Percentiles rank a stretch among this genome's conserved stretches.
Conservation (phyloP, 768 basidiomycete species). For the Suillus luteus region DNA sequence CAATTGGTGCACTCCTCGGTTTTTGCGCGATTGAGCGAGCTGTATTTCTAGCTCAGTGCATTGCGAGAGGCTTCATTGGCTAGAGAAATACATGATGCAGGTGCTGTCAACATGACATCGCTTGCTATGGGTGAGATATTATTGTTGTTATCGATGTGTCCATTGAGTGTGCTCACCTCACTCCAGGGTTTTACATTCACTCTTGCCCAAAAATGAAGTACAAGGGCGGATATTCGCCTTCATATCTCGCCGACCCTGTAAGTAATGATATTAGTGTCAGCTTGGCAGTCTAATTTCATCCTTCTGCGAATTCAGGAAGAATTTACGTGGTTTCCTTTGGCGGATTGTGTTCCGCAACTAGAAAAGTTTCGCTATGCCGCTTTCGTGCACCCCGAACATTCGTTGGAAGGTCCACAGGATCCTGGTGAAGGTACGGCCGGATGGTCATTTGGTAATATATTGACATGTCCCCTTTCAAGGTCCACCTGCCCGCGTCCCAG, state of each 20-base stretch:
- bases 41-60: conserved; percentile 68
- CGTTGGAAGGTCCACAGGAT: conserved; percentile 38
- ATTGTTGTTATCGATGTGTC: neutral
- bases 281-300: conserved; percentile 10
- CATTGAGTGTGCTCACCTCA: conserved; percentile 1
- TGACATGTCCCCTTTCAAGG: neutral
- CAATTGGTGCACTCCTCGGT: neutral
- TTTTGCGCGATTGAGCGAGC: neutral
- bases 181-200: conserved; percentile 87
- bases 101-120: conserved; percentile 59
- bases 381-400: conserved; percentile 67
- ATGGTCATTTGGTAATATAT: neutral
- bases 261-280: conserved; percentile 18
- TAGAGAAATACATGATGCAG: conserved; percentile 72
- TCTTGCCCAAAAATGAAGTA: conserved; percentile 95
- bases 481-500: conserved; percentile 16
- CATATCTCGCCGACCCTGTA: conserved; percentile 86
- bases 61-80: conserved; percentile 78
- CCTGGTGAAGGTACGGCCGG: conserved; percentile 27
- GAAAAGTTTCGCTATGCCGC: conserved; percentile 68
- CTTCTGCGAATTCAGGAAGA: conserved; percentile 54
- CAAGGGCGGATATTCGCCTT: conserved; percentile 91
- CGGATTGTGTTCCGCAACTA: conserved; percentile 58
- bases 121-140: conserved; percentile 81
- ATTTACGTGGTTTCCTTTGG: conserved; percentile 73